Conservation (phyloP, 2,329 filamentous ascomycete genomes). For the Trichoderma atroviride region DNA sequence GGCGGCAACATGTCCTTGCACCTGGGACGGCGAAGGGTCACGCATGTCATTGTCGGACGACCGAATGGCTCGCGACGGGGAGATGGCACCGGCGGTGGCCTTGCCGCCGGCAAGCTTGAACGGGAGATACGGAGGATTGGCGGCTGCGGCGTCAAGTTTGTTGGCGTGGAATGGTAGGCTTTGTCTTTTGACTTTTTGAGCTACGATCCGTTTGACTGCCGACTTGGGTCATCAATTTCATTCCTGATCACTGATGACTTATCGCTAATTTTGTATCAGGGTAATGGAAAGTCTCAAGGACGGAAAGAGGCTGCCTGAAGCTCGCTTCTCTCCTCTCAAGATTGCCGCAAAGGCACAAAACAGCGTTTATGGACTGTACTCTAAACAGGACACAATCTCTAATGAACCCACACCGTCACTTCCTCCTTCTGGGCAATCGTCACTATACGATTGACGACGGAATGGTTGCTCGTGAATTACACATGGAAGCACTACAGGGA, state of each 20-base stretch:
- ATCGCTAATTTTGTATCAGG: conserved; percentile 49
- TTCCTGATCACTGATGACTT: background rate
- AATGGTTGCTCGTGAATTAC: background rate
- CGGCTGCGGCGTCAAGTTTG: conserved; percentile 74
- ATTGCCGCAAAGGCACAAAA: conserved; percentile 63
- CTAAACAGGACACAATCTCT: conserved; percentile 2
- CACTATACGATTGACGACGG: background rate
- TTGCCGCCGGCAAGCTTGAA: conserved; percentile 78
- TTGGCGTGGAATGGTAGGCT: conserved; percentile 76
- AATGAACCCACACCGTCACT: background rate
- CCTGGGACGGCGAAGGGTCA: conserved; percentile 73
- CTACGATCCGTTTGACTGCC: background rate
- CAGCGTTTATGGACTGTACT: conserved; percentile 62
- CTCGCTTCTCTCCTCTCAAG: conserved; percentile 67
- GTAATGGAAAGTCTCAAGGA: conserved; percentile 80
- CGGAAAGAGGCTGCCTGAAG: conserved; percentile 74
- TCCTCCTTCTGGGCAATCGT: background rate
- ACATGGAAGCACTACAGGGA: background rate
- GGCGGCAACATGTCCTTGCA: conserved; percentile 72
- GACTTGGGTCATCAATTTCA: background rate
- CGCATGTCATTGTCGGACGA: conserved; percentile 79
- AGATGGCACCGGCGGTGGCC: conserved; percentile 75
- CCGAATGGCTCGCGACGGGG: conserved; percentile 55
- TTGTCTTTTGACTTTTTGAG: background rate
- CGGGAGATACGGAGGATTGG: conserved; percentile 71